Evolutionary conservation across 208 protist species (phyloP), one percentile per base, ranked within the genome.

Genomic region (Porcisia deanei): DNA sequence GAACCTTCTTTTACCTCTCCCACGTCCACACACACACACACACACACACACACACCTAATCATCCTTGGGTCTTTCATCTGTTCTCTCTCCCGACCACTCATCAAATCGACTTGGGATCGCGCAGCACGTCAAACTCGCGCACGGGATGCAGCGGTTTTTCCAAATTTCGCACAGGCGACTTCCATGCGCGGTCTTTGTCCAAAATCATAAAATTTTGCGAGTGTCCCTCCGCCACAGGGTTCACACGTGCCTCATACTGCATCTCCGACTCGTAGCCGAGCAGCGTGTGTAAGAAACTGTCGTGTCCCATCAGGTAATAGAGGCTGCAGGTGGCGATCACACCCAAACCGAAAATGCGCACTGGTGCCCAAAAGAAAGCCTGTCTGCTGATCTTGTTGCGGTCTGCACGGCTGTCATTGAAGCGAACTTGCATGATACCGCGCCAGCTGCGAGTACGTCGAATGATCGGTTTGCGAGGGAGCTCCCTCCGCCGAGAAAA

Each of bases 211-310:
- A 60, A 87, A 47, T 76, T 80, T 57, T 80, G 77, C 47, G 49
- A 53, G 1, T 73, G 41, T 22, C 60, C 73, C 39, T 81, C 63
- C 12, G 54, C 59, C 9, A 85, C 72, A 18, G 91, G 94, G 71
- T 97, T 96, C 34, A 96, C 94, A 53, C 88, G 86, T 18, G 84
- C 71, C 84, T 97, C 94, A 73, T 96, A 96, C 76, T 94, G 85
- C 90, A 95, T 96, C 81, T 97, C 94, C 30, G 90, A 95, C 87
- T 97, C 94, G 72, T 96, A 97, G 9, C 94, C 94, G 34, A 96
- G 79, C 41, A 97, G 66, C 10, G 77, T 89, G 70, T 97, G 91
- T 71, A 96, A 77, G 75, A 97, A 97, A 52, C 77, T 41, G 80
- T 97, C 94, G 81, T 97, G 90, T 1, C 94, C 94, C 43, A 94